Evolutionary conservation across 2,329 filamentous ascomycete species (phyloP).

Genomic region (Fusarium setosum): DNA sequence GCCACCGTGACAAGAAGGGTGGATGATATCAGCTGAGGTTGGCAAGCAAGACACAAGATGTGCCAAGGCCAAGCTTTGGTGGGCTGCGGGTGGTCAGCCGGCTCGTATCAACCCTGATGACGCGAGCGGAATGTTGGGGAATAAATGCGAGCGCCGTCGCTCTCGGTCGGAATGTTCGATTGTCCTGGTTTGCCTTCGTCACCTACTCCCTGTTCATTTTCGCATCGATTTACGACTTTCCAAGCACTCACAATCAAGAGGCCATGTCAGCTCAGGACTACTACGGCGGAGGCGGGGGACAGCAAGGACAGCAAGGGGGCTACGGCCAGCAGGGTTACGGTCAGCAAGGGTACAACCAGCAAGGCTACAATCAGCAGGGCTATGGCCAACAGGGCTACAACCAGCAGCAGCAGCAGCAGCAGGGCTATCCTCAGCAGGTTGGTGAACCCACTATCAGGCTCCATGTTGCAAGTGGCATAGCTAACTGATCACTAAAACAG

Average conservation of each 20-base stretch:
- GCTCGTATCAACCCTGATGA: slow-evolving; percentile 13
- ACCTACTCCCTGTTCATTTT: too few species aligned
- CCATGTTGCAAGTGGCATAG: background rate
- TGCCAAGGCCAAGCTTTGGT: slow-evolving; percentile 13
- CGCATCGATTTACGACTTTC: background rate
- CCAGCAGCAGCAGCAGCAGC: slow-evolving; percentile 5
- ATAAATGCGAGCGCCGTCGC: slow-evolving; percentile 24
- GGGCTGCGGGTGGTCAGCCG: background rate
- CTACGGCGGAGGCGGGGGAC: slow-evolving; percentile 29
- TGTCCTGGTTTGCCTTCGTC: too few species aligned
- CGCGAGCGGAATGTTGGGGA: slow-evolving; percentile 7
- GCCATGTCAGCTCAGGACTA: slow-evolving; percentile 42
- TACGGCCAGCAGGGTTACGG: slow-evolving; percentile 22
- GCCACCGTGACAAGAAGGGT: slow-evolving; percentile 23
- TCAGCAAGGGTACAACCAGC: slow-evolving; percentile 25
- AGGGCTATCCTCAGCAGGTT: slow-evolving; percentile 33
- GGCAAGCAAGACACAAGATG: background rate
- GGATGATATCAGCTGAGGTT: slow-evolving; percentile 36
- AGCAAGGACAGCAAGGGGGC: slow-evolving; percentile 22
- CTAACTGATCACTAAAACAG: slow-evolving; percentile 2
- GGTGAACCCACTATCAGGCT: background rate
- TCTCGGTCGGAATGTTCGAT: too few species aligned
- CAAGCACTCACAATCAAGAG: background rate
- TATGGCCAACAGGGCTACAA: slow-evolving; percentile 25
- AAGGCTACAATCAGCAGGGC: slow-evolving; percentile 15